Conservation (phyloP, 2,329 filamentous ascomycete species). For the Colletotrichum sp. region DNA sequence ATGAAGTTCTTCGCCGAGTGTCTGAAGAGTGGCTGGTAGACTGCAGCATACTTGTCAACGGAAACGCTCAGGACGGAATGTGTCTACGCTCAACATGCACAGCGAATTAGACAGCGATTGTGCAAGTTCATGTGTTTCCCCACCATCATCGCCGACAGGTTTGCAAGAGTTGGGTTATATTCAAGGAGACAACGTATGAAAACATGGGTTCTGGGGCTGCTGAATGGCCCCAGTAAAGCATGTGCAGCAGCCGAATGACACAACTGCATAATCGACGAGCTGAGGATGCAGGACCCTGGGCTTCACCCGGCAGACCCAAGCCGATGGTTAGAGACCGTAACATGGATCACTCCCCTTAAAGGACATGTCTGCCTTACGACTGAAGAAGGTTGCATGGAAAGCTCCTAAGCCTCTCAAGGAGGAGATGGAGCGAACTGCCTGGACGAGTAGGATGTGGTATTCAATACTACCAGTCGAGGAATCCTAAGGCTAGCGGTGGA, state of each 20-base stretch:
- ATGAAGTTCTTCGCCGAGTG: conserved; percentile 83
- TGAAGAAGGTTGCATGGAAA: not conserved
- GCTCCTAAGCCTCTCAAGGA: not conserved
- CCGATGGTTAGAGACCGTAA: not conserved
- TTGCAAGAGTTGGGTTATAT: not conserved
- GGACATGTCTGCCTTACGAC: not conserved
- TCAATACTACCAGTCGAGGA: not conserved
- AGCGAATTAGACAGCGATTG: not conserved
- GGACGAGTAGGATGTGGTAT: not conserved
- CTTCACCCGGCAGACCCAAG: not conserved
- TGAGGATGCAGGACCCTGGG: not conserved
- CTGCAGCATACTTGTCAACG: not conserved
- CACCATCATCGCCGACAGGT: not conserved
- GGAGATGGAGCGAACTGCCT: not conserved
- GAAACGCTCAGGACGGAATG: not conserved
- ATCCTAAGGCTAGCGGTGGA: not conserved
- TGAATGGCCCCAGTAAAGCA: not conserved
- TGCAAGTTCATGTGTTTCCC: not conserved
- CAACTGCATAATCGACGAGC: not conserved
- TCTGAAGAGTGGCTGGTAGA: conserved; percentile 42
- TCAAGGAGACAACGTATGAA: not conserved
- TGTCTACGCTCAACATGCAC: not conserved
- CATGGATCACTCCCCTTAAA: not conserved
- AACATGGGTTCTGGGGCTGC: not conserved
- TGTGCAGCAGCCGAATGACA: not conserved